Conservation (phyloP, 1,139 yeast species). For the Saccharomyces hybrid region DNA sequence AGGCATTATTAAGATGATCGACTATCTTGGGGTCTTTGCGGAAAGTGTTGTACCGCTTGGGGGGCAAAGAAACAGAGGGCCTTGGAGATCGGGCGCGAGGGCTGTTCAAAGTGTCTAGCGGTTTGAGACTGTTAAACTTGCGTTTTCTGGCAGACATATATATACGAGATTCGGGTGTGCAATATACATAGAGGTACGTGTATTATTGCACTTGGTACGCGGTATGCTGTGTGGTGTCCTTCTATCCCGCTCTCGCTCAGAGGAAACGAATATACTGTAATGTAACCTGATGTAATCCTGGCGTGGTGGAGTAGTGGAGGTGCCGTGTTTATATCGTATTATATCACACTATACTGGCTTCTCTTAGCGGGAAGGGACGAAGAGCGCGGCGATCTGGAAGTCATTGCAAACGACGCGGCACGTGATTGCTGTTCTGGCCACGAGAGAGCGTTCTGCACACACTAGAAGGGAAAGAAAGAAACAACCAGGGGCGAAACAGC, state of each 20-base stretch:
- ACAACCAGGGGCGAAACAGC: neutral
- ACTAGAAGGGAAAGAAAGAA: neutral
- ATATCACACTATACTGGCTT: neutral
- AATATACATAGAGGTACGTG: neutral
- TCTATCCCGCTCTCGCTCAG: neutral
- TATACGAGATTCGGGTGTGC: neutral
- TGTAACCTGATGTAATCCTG: neutral
- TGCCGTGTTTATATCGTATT: no score
- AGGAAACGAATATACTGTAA: neutral
- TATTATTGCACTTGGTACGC: neutral
- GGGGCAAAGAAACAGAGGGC: neutral
- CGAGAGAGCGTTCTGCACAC: no score
- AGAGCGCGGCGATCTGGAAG: neutral
- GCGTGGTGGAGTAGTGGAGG: no score
- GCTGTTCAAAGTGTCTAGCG: neutral
- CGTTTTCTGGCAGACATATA: conserved; percentile 1
- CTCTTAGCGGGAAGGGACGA: neutral
- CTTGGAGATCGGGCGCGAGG: neutral
- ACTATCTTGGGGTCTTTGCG: conserved; percentile 10
- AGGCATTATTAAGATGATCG: conserved; percentile 7
- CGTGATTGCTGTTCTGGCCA: neutral
- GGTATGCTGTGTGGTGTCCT: neutral
- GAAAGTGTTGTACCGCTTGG: conserved; percentile 10
- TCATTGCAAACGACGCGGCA: neutral
- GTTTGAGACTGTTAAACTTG: neutral